phyloP scores from a whole-genome alignment of 306 rosid genomes.

The Vigna nakashimae region DNA sequence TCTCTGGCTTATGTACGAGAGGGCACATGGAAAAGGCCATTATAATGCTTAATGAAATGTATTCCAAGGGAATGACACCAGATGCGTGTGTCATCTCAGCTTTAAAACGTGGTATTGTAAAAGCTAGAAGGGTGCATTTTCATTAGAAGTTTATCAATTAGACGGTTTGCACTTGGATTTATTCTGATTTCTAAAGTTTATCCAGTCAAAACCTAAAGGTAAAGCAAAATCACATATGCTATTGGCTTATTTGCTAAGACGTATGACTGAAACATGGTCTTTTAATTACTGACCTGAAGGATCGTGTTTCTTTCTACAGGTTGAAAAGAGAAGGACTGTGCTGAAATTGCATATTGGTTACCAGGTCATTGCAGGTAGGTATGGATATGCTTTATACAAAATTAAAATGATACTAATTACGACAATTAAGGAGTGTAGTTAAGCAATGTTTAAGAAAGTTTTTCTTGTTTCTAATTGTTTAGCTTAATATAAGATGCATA shows the following conservation, averaged over 20 bases:
- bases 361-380: conserved; percentile 36
- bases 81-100: conserved; percentile 39
- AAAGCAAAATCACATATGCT: conserved; percentile 9
- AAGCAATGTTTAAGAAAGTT: conserved; percentile 6
- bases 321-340: conserved; percentile 25
- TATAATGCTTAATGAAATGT: conserved; percentile 61
- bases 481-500: neutral
- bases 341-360: conserved; percentile 4
- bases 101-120: conserved; percentile 59
- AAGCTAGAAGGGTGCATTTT: conserved; percentile 63
- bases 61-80: conserved; percentile 58
- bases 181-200: conserved; percentile 27
- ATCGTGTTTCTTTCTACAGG: conserved; percentile 36
- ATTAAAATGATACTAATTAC: conserved; percentile 8
- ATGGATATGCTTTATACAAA: conserved; percentile 9
- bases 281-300: conserved; percentile 38
- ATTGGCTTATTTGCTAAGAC: conserved; percentile 14
- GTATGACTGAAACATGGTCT: conserved; percentile 23
- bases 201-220: conserved; percentile 34
- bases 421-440: neutral
- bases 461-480: neutral
- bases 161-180: conserved; percentile 34
- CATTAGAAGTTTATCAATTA: conserved; percentile 13
- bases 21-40: conserved; percentile 57
- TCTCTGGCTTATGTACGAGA: conserved; percentile 54